Evolutionary conservation across 1,284 basidiomycete genomes (phyloP).

Genomic region (Hymenochaete sp.): DNA sequence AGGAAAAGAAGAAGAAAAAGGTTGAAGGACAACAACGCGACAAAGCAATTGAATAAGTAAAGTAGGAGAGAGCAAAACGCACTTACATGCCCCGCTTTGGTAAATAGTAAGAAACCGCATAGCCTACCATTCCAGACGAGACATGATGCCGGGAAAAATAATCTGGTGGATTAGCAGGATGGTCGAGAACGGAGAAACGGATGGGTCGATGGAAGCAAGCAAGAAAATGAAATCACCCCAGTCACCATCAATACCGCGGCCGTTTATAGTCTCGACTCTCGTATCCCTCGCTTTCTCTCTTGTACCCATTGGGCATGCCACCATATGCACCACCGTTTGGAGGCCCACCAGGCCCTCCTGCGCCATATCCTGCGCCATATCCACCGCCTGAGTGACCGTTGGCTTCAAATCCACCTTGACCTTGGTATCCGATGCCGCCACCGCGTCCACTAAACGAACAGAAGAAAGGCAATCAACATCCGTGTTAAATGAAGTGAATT

Average conservation of each 20-base stretch:
- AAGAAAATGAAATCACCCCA: background rate
- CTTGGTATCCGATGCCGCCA: slow-evolving; percentile 21
- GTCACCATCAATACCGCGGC: slow-evolving; percentile 50
- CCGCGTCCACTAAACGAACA: slow-evolving; percentile 2
- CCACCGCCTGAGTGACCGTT: slow-evolving; percentile 28
- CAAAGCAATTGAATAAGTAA: background rate
- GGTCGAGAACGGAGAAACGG: background rate
- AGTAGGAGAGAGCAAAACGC: slow-evolving; percentile 4
- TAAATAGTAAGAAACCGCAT: slow-evolving; percentile 11
- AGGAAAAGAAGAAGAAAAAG: slow-evolving; percentile 1
- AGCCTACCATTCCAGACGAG: slow-evolving; percentile 12
- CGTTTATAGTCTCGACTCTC: slow-evolving; percentile 77
- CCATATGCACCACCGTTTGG: slow-evolving; percentile 15
- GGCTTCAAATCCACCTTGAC: slow-evolving; percentile 29
- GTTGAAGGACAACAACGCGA: slow-evolving; percentile 1
- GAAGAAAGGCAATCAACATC: background rate
- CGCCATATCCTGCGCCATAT: slow-evolving; percentile 21
- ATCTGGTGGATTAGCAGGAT: slow-evolving; percentile 15
- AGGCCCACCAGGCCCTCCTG: slow-evolving; percentile 6
- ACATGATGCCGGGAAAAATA: slow-evolving; percentile 10
- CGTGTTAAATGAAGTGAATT: too few relatives aligned
- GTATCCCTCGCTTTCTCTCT: slow-evolving; percentile 62
- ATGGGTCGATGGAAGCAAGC: background rate
- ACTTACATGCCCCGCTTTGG: slow-evolving; percentile 18
- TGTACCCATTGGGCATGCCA: slow-evolving; percentile 33